Percentiles rank a stretch among this genome's conserved stretches.
phyloP scores from a whole-genome alignment of 805 yeast species.

The Zygoascus biomembranicola region DNA sequence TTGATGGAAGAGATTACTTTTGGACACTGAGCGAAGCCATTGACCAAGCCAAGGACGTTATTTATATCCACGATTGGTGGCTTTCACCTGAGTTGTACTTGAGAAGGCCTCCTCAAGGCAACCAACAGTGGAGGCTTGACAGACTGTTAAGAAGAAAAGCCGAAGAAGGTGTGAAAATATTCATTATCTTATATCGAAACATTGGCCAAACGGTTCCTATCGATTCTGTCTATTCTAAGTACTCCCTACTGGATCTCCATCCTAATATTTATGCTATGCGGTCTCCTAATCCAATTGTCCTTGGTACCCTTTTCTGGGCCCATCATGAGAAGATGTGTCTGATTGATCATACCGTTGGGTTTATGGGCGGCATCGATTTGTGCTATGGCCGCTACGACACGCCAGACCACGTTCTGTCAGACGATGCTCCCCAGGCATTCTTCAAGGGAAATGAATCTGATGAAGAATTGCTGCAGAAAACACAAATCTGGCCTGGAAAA shows the following conservation, averaged over 20 bases:
- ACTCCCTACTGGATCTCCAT: slow-evolving; percentile 77
- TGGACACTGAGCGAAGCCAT: slow-evolving; percentile 94
- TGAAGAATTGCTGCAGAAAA: slow-evolving; percentile 11
- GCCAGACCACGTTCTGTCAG: slow-evolving; percentile 85
- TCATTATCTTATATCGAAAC: slow-evolving; percentile 84
- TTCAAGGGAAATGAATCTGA: slow-evolving; percentile 14
- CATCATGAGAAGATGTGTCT: slow-evolving; percentile 92
- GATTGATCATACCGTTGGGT: slow-evolving; percentile 80
- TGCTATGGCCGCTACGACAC: slow-evolving; percentile 96
- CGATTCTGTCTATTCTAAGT: slow-evolving; percentile 91
- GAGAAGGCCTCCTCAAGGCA: slow-evolving; percentile 91
- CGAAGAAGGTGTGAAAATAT: slow-evolving; percentile 88
- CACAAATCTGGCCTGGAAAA: slow-evolving; percentile 86
- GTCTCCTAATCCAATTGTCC: slow-evolving; percentile 91
- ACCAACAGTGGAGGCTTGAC: slow-evolving; percentile 89
- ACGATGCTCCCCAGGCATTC: slow-evolving; percentile 42
- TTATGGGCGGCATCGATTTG: slow-evolving; percentile 90
- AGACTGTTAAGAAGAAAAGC: slow-evolving; percentile 83
- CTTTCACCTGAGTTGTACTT: slow-evolving; percentile 86
- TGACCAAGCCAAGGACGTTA: slow-evolving; percentile 86
- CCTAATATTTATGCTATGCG: slow-evolving; percentile 83
- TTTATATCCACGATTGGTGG: slow-evolving; percentile 99
- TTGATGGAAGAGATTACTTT: slow-evolving; percentile 91
- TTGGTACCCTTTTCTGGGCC: slow-evolving; percentile 95
- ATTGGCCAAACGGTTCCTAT: slow-evolving; percentile 90